Conservation (phyloP, 176 grass and related monocot genomes). For the Oryza meyeriana region DNA sequence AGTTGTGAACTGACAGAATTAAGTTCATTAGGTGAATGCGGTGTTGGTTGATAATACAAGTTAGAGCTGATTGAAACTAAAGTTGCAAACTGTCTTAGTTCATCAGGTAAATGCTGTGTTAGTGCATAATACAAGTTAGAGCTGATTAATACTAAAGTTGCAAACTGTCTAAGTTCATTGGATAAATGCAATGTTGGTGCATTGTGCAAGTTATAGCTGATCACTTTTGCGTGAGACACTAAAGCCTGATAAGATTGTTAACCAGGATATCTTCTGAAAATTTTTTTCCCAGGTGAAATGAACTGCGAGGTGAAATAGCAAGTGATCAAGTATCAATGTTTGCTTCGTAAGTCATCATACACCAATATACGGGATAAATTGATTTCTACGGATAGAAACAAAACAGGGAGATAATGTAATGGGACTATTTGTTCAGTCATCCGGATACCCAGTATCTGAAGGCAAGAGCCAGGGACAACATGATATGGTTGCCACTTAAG, state of each 20-base stretch:
- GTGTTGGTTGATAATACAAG: not conserved
- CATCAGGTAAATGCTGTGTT: not conserved
- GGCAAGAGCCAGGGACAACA: not conserved
- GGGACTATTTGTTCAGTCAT: not conserved
- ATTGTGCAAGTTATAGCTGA: not conserved
- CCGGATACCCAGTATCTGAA: not conserved
- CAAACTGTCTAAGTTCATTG: not conserved
- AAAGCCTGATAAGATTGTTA: not conserved
- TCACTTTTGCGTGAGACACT: not conserved
- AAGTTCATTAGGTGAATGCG: not conserved
- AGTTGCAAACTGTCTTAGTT: not conserved
- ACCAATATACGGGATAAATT: not conserved
- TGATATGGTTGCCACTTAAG: not conserved
- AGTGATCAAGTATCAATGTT: not conserved
- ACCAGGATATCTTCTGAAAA: not conserved
- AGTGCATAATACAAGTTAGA: not conserved
- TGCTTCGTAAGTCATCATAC: not conserved
- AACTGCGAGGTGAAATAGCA: not conserved
- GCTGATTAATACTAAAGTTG: not conserved
- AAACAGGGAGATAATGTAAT: not conserved
- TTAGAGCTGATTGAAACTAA: not conserved
- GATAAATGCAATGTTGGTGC: not conserved
- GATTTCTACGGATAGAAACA: not conserved
- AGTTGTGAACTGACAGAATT: not conserved
- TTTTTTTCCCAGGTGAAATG: not conserved